A percentile compares a stretch with the other conserved stretches of the same genome.
Evolutionary conservation across 768 basidiomycete species (phyloP).

Genomic region (Lactarius trivialis): DNA sequence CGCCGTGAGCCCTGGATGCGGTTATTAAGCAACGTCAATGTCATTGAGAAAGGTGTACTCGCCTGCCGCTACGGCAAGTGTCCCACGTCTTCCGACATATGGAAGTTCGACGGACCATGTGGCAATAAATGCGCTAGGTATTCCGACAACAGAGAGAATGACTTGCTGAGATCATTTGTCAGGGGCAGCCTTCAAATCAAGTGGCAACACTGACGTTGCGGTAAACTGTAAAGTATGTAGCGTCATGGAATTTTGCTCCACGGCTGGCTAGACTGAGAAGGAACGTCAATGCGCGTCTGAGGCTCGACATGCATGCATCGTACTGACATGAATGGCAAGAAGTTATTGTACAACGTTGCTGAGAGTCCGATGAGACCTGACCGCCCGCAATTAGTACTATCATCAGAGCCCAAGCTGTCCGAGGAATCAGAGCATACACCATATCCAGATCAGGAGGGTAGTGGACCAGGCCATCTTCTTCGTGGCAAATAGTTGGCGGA

Average conservation of each 20-base stretch:
- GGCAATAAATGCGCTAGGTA: constrained; percentile 66
- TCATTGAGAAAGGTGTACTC: constrained; percentile 30
- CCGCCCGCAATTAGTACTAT: not conserved
- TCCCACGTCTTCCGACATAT: constrained; percentile 57
- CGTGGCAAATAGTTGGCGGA: constrained; percentile 58
- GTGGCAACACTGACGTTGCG: constrained; percentile 29
- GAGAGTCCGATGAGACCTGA: constrained; percentile 33
- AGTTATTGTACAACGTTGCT: constrained; percentile 34
- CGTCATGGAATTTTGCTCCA: constrained; percentile 33
- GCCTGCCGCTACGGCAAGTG: constrained; percentile 58
- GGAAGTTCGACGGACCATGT: constrained; percentile 66
- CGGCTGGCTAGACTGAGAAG: constrained; percentile 29
- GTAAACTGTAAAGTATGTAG: constrained; percentile 32
- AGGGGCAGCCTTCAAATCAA: not conserved
- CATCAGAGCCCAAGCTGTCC: not conserved
- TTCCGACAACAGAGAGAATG: constrained; percentile 59
- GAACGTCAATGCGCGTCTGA: not conserved
- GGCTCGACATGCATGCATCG: not conserved
- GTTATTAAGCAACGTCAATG: constrained; percentile 39
- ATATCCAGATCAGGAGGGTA: constrained; percentile 43
- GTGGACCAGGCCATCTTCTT: constrained; percentile 61
- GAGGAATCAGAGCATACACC: constrained; percentile 32
- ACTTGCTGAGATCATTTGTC: constrained; percentile 45
- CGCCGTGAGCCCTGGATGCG: constrained; percentile 59
- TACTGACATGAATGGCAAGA: constrained; percentile 32